Evolutionary conservation across 106 monocot species (phyloP), one percentile per base, ranked within the genome.

Genomic region (Dioscorea zingiberensis): DNA sequence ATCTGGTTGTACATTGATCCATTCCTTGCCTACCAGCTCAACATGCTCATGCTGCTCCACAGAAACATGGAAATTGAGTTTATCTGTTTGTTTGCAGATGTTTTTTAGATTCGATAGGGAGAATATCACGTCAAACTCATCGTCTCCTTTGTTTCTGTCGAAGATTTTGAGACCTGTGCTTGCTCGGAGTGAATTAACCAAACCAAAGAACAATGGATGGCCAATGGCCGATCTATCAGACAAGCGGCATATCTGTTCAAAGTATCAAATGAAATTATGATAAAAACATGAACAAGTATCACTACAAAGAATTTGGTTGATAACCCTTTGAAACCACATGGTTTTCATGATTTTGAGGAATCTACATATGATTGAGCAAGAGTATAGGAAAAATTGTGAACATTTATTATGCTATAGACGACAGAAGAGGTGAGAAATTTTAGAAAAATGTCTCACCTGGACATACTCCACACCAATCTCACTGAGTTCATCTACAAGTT

Each of bases 381-480:
- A n/a, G n/a, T n/a, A n/a, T n/a, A n/a, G n/a, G n/a, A n/a, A n/a
- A n/a, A n/a, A n/a, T 38, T 38, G 38, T 6, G 10, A 38, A 38
- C 38, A 38, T 38, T 38, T 38, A 38, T 38, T 38, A 1, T n/a
- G n/a, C n/a, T 38, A 38, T 6, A 38, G 38, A 38, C 6, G 6
- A 38, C 4, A 10, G 38, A 38, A 38, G 38, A 38, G 6, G 10
- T 0, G 10, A 7, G 38, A 38, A 38, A 38, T 38, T 22, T 0
- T 25, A 48, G 54, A 5, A 54, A 56, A 38, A 16, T 26, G 21
- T 47, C 73, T 67, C 62, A 94, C 94, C 94, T 94, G 86, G 27
- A 87, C 74, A 82, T 94, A 87, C 25, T 90, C 84, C 18, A 84
- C 58, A 18, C 79, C 84, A 70, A 84, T 69, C 70, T 84, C 74